These are phyloP conservation scores for Claviceps monticola DNA, from an alignment of 2,329 filamentous ascomycete genomes.

Conservation along the genomic window DNA sequence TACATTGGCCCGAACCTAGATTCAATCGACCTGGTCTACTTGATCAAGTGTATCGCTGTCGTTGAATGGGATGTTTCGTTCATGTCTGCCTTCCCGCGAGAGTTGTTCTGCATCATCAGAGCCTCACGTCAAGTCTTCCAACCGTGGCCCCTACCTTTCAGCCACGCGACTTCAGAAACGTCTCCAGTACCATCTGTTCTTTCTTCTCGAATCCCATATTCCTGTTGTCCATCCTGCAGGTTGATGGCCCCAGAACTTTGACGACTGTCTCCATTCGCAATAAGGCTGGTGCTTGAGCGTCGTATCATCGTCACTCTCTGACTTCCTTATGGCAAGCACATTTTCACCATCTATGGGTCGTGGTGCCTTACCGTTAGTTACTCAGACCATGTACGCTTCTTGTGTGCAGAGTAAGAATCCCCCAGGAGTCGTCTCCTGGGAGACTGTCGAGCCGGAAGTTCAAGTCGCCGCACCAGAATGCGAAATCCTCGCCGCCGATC, in stretches of 20 bases:
- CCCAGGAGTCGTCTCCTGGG: slow-evolving; percentile 78
- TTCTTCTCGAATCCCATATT: slow-evolving; percentile 49
- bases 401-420: slow-evolving; percentile 70
- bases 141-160: slow-evolving; percentile 15
- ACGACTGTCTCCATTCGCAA: slow-evolving; percentile 33
- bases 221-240: slow-evolving; percentile 43
- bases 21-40: too few relatives aligned
- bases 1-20: too few relatives aligned
- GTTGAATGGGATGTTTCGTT: background rate
- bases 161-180: slow-evolving; percentile 38
- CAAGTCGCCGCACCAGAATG: slow-evolving; percentile 92
- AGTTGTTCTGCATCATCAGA: background rate
- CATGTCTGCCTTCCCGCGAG: background rate
- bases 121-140: background rate
- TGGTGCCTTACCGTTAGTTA: slow-evolving; percentile 19
- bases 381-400: slow-evolving; percentile 58
- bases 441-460: slow-evolving; percentile 87
- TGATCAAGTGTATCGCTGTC: too few relatives aligned
- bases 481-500: slow-evolving; percentile 83
- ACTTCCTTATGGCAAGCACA: slow-evolving; percentile 31
- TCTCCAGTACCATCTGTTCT: slow-evolving; percentile 52
- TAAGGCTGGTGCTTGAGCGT: slow-evolving; percentile 19
- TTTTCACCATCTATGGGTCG: slow-evolving; percentile 29
- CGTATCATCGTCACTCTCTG: slow-evolving; percentile 34
- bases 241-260: slow-evolving; percentile 44